phyloP scores from a whole-genome alignment of 768 basidiomycete genomes.

The Tulasnella sp. region DNA sequence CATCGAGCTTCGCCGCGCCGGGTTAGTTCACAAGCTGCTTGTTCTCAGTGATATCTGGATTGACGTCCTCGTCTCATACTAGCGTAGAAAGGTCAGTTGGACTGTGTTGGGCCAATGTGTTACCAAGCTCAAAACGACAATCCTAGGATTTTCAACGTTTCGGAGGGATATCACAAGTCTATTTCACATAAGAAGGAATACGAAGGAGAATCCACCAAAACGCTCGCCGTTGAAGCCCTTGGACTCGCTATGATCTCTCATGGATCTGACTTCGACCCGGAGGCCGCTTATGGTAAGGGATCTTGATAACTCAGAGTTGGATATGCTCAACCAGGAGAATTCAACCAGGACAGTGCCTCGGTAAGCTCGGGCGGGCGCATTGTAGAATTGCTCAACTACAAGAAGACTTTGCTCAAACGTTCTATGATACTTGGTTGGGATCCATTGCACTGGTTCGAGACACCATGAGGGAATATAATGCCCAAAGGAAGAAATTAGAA shows the following conservation, averaged over 20 bases:
- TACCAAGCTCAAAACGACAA: slow-evolving; percentile 8
- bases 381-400: slow-evolving; percentile 77
- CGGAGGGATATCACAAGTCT: slow-evolving; percentile 52
- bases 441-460: slow-evolving; percentile 53
- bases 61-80: neutral
- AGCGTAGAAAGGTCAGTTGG: slow-evolving; percentile 3
- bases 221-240: slow-evolving; percentile 61
- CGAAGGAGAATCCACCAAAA: slow-evolving; percentile 49
- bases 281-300: slow-evolving; percentile 53
- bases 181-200: slow-evolving; percentile 66
- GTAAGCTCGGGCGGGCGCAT: slow-evolving; percentile 67
- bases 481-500: slow-evolving; percentile 73
- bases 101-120: neutral
- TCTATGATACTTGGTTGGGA: slow-evolving; percentile 59
- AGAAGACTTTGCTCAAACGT: slow-evolving; percentile 59
- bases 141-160: slow-evolving; percentile 53
- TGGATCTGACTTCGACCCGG: slow-evolving; percentile 67
- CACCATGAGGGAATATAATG: slow-evolving; percentile 73
- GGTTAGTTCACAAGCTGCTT: slow-evolving; percentile 56
- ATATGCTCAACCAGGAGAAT: too few relatives aligned
- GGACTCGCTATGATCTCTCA: slow-evolving; percentile 80
- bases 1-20: slow-evolving; percentile 53
- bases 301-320: neutral
- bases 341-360: slow-evolving; percentile 49
- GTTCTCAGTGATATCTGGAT: neutral